Evolutionary conservation across 129 eudicot species (phyloP), one percentile per base, ranked within the genome.

Genomic region (Tagetes patula): DNA sequence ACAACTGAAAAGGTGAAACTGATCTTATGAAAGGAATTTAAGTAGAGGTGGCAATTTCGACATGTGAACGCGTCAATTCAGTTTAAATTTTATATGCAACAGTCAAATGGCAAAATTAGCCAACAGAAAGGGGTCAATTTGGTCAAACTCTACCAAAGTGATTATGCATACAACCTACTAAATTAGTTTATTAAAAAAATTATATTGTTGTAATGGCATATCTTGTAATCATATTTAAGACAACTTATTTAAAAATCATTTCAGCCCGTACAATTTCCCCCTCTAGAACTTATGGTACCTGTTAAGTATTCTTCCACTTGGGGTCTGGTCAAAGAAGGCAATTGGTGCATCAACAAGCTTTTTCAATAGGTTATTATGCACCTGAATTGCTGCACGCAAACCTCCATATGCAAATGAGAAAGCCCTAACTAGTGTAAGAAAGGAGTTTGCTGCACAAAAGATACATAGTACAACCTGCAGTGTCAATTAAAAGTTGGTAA

Each of bases 351-450:
- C 74, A 41, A 87, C 85, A 65, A 93, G 91, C 77, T 83, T 87
- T 77, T 70, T 72, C 50, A 93, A 72, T 59, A 93, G 82, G 70
- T 73, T 80, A 70, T 93, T 82, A 67, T 93, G 98, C 77, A 90
- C 96, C 62, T 70, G 85, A 50, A 84, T 81, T 73, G 98, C 96
- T 75, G 98, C 98, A 60, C 86, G 88, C 58, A 93, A 68, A 54
- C 98, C 98, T 32, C 98, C 98, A 81, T 78, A 90, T 77, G 98
- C 96, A 83, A 93, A 93, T 67, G 98, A 82, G 81, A 93, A 93
- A 53, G 98, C 88, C 82, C 98, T 88, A 72, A 87, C 75, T 75
- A 93, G 82, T 32, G 97, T 91, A 70, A 91, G 80, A 38, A 81
- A 46, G 54, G 96, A 91, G 80, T 91, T 91, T 53, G 75, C 54